These are phyloP conservation scores for Solanum corneliomulleri DNA, from an alignment of 257 asterid genomes.

Conservation along the genomic window DNA sequence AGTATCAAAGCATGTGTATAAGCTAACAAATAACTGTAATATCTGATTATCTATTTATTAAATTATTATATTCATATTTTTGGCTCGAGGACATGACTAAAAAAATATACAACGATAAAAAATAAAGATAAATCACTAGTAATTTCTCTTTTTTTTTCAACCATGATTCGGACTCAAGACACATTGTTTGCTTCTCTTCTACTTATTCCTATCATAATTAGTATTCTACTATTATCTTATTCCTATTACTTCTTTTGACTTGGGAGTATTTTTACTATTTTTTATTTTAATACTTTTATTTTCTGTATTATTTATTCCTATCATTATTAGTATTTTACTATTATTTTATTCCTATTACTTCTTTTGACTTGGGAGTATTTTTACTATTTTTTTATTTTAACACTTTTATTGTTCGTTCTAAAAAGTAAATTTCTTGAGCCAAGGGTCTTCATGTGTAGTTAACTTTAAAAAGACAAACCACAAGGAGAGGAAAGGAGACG, in stretches of 20 bases:
- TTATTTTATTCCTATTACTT: not conserved
- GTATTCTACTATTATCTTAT: not conserved
- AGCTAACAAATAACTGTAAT: not conserved
- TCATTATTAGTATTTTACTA: not conserved
- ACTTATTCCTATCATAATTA: not conserved
- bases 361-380: not conserved
- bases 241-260: not conserved
- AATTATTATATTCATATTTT: not conserved
- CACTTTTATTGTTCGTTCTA: not conserved
- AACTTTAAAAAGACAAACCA: too few species aligned
- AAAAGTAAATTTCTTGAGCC: not conserved
- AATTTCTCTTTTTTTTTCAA: not conserved
- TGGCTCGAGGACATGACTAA: not conserved
- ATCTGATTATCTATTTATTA: not conserved
- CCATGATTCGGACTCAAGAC: not conserved
- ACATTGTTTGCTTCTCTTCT: not conserved
- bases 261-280: not conserved
- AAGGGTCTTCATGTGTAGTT: not conserved
- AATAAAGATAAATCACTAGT: not conserved
- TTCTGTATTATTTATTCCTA: not conserved
- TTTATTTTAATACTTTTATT: not conserved
- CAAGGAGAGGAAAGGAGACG: not conserved
- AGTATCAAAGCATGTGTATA: not conserved
- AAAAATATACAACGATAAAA: not conserved
- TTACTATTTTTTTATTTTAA: not conserved